Evolutionary conservation across 192 early-diverging fungal species (phyloP).

Genomic region (Coemansia sp.): DNA sequence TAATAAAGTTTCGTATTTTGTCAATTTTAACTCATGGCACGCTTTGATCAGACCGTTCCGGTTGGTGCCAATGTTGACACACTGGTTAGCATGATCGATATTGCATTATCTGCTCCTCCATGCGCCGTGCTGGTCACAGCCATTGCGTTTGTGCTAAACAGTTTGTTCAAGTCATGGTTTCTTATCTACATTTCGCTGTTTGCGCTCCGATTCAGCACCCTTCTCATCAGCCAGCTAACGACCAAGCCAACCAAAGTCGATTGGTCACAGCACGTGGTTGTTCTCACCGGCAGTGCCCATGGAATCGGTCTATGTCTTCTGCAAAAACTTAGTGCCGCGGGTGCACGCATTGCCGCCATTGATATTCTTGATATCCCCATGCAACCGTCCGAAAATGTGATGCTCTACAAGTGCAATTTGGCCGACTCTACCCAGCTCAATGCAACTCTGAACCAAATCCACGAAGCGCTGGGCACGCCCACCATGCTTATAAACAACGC

Average conservation of each 20-base stretch:
- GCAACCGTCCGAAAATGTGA: slow-evolving; percentile 2
- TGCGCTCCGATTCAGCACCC: neutral
- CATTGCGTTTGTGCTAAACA: slow-evolving; percentile 12
- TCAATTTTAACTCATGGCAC: neutral
- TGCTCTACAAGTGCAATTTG: slow-evolving; percentile 43
- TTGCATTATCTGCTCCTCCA: slow-evolving; percentile 10
- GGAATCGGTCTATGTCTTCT: slow-evolving; percentile 47
- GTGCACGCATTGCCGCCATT: slow-evolving; percentile 29
- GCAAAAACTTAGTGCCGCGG: slow-evolving; percentile 9
- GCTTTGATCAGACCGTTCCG: neutral
- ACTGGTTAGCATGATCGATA: neutral
- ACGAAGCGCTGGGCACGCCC: slow-evolving; percentile 60
- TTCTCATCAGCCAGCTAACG: neutral
- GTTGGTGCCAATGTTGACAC: slow-evolving; percentile 45
- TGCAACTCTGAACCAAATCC: slow-evolving; percentile 15
- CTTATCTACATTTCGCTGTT: slow-evolving; percentile 13
- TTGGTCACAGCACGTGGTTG: slow-evolving; percentile 36
- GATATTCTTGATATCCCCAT: slow-evolving; percentile 29
- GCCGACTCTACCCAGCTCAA: slow-evolving; percentile 17
- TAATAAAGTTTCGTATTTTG: neutral
- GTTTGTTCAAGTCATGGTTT: slow-evolving; percentile 11
- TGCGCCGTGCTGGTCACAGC: slow-evolving; percentile 10
- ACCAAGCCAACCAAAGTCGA: slow-evolving; percentile 11
- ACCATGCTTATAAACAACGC: slow-evolving; percentile 85
- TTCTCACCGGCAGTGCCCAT: slow-evolving; percentile 47